A percentile compares a stretch with the other conserved stretches of the same genome.
Evolutionary conservation across 2,329 filamentous ascomycete genomes (phyloP).

Genomic region (Aspergillus puulaauensis): DNA sequence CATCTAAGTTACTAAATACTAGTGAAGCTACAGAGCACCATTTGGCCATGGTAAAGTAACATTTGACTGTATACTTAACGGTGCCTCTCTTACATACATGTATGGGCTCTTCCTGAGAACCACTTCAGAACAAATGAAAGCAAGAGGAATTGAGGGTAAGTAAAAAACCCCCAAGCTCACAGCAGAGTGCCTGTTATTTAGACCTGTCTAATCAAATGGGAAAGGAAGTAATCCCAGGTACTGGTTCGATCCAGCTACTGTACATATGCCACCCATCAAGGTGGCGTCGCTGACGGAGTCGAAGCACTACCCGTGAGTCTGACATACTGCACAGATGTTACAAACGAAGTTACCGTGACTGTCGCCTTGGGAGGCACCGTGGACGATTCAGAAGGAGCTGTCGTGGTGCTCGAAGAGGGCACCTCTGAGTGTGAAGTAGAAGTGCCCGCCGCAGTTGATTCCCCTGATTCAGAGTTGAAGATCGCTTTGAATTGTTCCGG

Average conservation of each 20-base stretch:
- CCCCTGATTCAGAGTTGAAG: conserved; percentile 5
- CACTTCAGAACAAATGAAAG: background rate
- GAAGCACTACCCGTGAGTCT: conserved; percentile 6
- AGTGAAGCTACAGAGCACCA: background rate
- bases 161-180: background rate
- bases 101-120: background rate
- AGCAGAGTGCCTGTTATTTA: background rate
- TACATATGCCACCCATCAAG: conserved; percentile 3
- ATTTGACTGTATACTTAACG: background rate
- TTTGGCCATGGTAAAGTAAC: background rate
- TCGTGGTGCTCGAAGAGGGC: background rate
- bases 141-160: background rate
- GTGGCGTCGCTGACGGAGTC: background rate
- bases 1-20: too few species aligned
- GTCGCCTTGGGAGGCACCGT: background rate
- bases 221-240: background rate
- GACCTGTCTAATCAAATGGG: background rate
- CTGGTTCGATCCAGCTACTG: background rate
- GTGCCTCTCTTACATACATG: background rate
- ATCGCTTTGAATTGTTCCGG: conserved; percentile 39
- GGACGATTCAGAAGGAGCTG: background rate
- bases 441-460: background rate
- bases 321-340: conserved; percentile 23
- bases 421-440: background rate
- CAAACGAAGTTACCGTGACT: conserved; percentile 27